These are phyloP conservation scores for Kodamaea kaohsiungensis DNA, from an alignment of 805 yeast species.

Conservation along the genomic window DNA sequence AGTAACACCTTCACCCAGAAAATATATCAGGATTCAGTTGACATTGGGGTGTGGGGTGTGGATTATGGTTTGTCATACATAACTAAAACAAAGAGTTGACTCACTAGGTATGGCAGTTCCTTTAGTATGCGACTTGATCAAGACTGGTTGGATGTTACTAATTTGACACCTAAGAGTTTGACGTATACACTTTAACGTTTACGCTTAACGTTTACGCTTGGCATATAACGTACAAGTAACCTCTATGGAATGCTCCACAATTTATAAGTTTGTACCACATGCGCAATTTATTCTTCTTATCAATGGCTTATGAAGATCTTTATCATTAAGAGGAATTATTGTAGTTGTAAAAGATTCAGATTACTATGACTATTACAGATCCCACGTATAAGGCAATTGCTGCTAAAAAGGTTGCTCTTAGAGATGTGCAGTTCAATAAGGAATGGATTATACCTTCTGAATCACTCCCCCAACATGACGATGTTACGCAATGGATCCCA, in stretches of 20 bases:
- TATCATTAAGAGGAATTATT: background rate
- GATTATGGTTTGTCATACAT: background rate
- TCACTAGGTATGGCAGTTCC: no score
- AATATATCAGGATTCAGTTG: background rate
- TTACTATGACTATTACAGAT: background rate
- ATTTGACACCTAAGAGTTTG: no score
- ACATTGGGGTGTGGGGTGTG: background rate
- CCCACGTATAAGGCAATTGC: conserved; percentile 39
- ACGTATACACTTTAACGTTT: background rate
- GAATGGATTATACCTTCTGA: conserved; percentile 46
- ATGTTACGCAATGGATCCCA: conserved; percentile 38
- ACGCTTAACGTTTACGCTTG: background rate
- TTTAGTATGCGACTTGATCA: no score
- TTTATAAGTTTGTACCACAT: background rate
- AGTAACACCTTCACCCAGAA: background rate
- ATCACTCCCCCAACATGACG: conserved; percentile 36
- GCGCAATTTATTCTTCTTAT: background rate
- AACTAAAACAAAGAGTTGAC: background rate
- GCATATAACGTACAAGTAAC: background rate
- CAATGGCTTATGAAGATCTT: background rate
- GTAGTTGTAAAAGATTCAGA: background rate
- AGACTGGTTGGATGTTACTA: no score
- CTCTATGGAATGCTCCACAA: background rate
- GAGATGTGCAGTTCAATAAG: conserved; percentile 43
- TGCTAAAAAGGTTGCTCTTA: conserved; percentile 37